Conservation (phyloP, 106 monocot species). For the Acorus calamus region DNA sequence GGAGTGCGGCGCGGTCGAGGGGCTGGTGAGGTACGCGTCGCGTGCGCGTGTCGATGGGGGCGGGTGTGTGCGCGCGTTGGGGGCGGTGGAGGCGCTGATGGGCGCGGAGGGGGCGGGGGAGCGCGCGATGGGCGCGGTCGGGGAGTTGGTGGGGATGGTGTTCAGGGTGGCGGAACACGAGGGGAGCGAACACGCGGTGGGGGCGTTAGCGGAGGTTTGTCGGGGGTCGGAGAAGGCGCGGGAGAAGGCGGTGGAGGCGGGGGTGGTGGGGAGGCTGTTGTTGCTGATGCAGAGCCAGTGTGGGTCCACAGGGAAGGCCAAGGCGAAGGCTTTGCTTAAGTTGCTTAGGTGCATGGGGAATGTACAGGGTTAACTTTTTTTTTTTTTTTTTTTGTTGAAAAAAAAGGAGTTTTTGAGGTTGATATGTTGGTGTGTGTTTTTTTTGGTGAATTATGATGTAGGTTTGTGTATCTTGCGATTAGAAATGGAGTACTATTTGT, state of each 20-base stretch:
- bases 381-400: too few species aligned
- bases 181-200: constrained; percentile 76
- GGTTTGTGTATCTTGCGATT: too few species aligned
- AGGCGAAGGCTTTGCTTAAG: constrained; percentile 47
- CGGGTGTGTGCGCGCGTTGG: constrained; percentile 29
- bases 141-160: constrained; percentile 48
- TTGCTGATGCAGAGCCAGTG: constrained; percentile 75
- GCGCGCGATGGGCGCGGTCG: constrained; percentile 10
- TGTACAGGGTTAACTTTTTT: too few species aligned
- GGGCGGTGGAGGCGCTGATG: constrained; percentile 39
- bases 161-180: constrained; percentile 43
- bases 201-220: constrained; percentile 31
- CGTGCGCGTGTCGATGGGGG: constrained; percentile 15
- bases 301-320: constrained; percentile 38
- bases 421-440: too few species aligned
- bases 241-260: constrained; percentile 36
- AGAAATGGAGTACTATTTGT: too few species aligned
- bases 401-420: too few species aligned
- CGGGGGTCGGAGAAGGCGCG: constrained; percentile 22
- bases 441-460: too few species aligned
- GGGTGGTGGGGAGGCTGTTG: constrained; percentile 45
- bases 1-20: constrained; percentile 32
- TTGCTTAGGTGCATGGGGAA: constrained; percentile 30
- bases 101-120: constrained; percentile 30
- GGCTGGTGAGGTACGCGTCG: constrained; percentile 28